A percentile compares a stretch with the other conserved stretches of the same genome.
Conservation (phyloP, 495 filamentous ascomycete species). For the Immersiella caudata region DNA sequence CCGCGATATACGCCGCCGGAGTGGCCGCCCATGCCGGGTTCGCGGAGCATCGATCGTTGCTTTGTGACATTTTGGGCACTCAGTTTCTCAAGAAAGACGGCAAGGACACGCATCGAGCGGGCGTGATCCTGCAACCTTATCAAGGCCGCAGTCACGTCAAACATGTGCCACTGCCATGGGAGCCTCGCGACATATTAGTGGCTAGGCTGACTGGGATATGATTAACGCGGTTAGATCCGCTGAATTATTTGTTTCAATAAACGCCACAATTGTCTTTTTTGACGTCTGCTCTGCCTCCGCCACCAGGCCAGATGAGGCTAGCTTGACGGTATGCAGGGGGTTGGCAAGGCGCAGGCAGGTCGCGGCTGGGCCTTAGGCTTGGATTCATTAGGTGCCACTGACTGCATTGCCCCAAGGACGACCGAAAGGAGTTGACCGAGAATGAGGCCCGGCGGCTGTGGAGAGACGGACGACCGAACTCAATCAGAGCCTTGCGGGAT, state of each 20-base stretch:
- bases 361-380: not conserved
- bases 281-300: not conserved
- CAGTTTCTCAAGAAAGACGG: too few relatives aligned
- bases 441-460: too few relatives aligned
- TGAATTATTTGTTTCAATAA: not conserved
- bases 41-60: slow-evolving; percentile 5
- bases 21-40: slow-evolving; percentile 14
- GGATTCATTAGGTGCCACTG: too few relatives aligned
- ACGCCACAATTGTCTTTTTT: not conserved
- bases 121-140: too few relatives aligned
- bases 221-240: not conserved
- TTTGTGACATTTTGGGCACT: slow-evolving; percentile 3
- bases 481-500: too few relatives aligned
- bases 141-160: too few relatives aligned
- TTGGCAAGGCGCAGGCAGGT: not conserved
- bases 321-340: not conserved
- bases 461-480: too few relatives aligned
- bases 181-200: too few relatives aligned
- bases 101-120: too few relatives aligned
- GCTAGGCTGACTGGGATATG: too few relatives aligned
- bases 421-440: not conserved
- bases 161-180: too few relatives aligned
- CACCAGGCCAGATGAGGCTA: not conserved
- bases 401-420: not conserved
- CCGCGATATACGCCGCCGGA: slow-evolving; percentile 5